Evolutionary conservation across 805 yeast genomes (phyloP).

Genomic region (Yarrowia sp.): DNA sequence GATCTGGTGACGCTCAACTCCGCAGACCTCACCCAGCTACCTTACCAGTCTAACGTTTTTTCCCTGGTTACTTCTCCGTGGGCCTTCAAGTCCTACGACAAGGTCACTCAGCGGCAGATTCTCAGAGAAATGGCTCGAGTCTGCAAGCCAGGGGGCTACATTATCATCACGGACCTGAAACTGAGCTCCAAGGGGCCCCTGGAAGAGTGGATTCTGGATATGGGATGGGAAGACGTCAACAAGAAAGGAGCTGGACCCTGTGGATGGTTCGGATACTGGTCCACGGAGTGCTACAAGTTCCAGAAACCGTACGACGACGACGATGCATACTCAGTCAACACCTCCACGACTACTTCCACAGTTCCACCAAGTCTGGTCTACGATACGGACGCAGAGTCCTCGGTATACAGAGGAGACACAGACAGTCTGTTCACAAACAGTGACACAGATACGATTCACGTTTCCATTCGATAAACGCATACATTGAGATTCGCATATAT

Average conservation of each 20-base stretch:
- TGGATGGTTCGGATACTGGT: conserved; percentile 27
- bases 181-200: conserved; percentile 1
- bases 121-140: conserved; percentile 23
- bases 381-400: not conserved
- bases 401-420: not conserved
- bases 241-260: conserved; percentile 16
- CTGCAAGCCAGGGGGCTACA: conserved; percentile 21
- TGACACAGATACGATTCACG: conserved; percentile 6
- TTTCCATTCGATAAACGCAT: not conserved
- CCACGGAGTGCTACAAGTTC: conserved; percentile 15
- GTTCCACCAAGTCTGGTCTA: conserved; percentile 1
- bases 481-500: too few species aligned
- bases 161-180: conserved; percentile 7
- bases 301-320: conserved; percentile 13
- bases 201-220: conserved; percentile 15
- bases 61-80: conserved; percentile 11
- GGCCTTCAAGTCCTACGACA: conserved; percentile 6
- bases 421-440: conserved; percentile 1
- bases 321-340: not conserved
- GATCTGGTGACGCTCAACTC: conserved; percentile 14
- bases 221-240: conserved; percentile 23
- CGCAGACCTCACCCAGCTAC: not conserved
- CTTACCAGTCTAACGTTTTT: not conserved
- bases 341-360: not conserved
- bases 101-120: conserved; percentile 7